These are phyloP conservation scores for Pythium dissimile DNA, from an alignment of 352 stramenopile genomes.

Conservation along the genomic window DNA sequence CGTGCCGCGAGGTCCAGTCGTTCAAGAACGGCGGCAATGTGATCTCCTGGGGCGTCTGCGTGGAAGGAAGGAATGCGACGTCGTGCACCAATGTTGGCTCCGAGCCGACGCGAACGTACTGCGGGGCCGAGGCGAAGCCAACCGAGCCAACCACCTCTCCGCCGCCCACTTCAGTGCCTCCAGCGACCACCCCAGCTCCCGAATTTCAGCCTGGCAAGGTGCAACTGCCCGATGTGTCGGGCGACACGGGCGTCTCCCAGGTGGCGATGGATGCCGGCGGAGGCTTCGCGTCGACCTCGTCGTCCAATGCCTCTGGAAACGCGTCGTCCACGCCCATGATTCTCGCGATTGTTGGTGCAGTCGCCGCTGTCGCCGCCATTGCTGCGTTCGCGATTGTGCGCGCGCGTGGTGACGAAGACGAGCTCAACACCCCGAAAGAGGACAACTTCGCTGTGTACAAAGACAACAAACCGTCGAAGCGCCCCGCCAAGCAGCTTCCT, in stretches of 20 bases:
- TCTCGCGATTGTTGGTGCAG: not conserved
- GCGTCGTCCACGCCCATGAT: not conserved
- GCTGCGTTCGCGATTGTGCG: not conserved
- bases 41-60: conserved; percentile 4
- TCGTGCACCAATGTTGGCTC: not conserved
- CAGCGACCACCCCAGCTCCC: not conserved
- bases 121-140: not conserved
- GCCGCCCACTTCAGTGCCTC: not conserved
- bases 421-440: not conserved
- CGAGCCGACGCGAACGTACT: not conserved
- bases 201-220: not conserved
- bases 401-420: not conserved
- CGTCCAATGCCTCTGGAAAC: not conserved
- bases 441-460: conserved; percentile 17
- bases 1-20: not conserved
- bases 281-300: not conserved
- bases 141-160: not conserved
- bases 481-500: not conserved
- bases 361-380: not conserved
- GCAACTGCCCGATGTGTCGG: not conserved
- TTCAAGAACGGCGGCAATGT: not conserved
- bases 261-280: not conserved
- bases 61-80: not conserved
- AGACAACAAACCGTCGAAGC: conserved; percentile 21
- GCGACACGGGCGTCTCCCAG: not conserved